A percentile compares a stretch with the other conserved stretches of the same genome.
Evolutionary conservation across 2,329 filamentous ascomycete species (phyloP).

Genomic region (Fusarium caatingaense): DNA sequence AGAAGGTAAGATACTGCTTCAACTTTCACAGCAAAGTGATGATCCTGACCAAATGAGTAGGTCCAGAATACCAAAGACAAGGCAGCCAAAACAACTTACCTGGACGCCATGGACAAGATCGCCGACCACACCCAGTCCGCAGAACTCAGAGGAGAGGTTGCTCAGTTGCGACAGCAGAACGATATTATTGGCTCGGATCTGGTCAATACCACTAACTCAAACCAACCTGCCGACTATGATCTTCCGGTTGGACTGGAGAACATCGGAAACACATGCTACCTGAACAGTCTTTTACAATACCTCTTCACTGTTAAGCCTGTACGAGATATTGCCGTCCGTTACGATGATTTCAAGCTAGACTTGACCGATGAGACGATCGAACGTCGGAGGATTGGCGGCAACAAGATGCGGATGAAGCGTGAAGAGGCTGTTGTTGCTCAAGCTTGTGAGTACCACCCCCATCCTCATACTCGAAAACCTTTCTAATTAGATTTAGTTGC

Average conservation of each 20-base stretch:
- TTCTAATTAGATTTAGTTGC: slow-evolving; percentile 68
- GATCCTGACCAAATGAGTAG: slow-evolving; percentile 38
- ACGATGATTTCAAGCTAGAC: slow-evolving; percentile 76
- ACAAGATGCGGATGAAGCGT: slow-evolving; percentile 61
- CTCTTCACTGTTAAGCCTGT: slow-evolving; percentile 89
- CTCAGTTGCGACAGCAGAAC: slow-evolving; percentile 44
- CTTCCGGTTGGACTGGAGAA: slow-evolving; percentile 90
- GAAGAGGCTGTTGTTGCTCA: slow-evolving; percentile 74
- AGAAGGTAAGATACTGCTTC: slow-evolving; percentile 42
- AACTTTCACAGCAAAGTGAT: background rate
- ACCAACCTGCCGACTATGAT: slow-evolving; percentile 52
- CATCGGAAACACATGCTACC: slow-evolving; percentile 97
- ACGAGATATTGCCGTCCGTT: slow-evolving; percentile 81
- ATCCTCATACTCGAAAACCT: background rate
- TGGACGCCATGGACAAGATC: slow-evolving; percentile 52
- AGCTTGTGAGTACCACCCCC: slow-evolving; percentile 72
- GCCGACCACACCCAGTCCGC: slow-evolving; percentile 48
- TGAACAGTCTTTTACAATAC: slow-evolving; percentile 96
- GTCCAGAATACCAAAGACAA: slow-evolving; percentile 44
- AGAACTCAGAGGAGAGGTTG: slow-evolving; percentile 46
- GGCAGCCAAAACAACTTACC: slow-evolving; percentile 48
- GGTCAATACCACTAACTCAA: background rate
- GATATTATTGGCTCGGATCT: slow-evolving; percentile 37
- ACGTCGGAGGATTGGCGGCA: slow-evolving; percentile 79
- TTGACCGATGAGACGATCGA: slow-evolving; percentile 71